A percentile compares a stretch with the other conserved stretches of the same genome.
These are phyloP conservation scores for Schizophyllum amplum DNA, from an alignment of 1,284 basidiomycete species.

Conservation along the genomic window DNA sequence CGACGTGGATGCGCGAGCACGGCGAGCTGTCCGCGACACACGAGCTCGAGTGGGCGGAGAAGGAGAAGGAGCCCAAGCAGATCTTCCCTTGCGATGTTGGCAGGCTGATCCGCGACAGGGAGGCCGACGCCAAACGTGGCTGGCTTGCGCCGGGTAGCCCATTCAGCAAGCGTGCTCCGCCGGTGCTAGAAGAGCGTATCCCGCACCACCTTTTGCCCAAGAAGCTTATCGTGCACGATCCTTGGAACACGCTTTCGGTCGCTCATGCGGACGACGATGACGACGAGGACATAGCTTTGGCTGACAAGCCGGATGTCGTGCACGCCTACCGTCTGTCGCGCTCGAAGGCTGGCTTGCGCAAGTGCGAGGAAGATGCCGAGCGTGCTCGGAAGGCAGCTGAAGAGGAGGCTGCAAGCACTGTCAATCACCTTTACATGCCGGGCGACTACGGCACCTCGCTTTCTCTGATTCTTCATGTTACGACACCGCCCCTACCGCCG, in stretches of 20 bases:
- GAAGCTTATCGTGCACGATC: constrained; percentile 28
- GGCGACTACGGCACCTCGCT: constrained; percentile 10
- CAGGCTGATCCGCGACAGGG: constrained; percentile 17
- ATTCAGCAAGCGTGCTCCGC: background rate
- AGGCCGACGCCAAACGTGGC: background rate
- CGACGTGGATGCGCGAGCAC: constrained; percentile 23
- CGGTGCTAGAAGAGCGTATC: constrained; percentile 24
- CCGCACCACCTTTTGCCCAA: constrained; percentile 26
- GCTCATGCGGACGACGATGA: constrained; percentile 12
- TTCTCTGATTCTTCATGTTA: constrained; percentile 16
- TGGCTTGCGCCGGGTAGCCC: background rate
- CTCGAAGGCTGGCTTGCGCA: constrained; percentile 3
- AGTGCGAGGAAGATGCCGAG: constrained; percentile 6
- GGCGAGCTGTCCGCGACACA: constrained; percentile 26
- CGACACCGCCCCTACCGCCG: constrained; percentile 8
- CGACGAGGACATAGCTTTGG: background rate
- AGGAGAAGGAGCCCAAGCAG: constrained; percentile 27
- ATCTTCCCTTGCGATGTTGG: constrained; percentile 18
- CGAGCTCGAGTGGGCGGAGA: constrained; percentile 27
- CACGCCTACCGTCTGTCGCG: constrained; percentile 14
- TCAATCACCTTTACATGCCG: too few species aligned
- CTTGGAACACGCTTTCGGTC: constrained; percentile 20
- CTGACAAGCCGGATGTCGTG: constrained; percentile 6
- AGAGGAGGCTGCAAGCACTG: too few species aligned
- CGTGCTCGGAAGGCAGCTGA: constrained; percentile 3